A percentile compares a stretch with the other conserved stretches of the same genome.
phyloP scores from a whole-genome alignment of 495 filamentous ascomycete genomes.

The Penicillium herquei region DNA sequence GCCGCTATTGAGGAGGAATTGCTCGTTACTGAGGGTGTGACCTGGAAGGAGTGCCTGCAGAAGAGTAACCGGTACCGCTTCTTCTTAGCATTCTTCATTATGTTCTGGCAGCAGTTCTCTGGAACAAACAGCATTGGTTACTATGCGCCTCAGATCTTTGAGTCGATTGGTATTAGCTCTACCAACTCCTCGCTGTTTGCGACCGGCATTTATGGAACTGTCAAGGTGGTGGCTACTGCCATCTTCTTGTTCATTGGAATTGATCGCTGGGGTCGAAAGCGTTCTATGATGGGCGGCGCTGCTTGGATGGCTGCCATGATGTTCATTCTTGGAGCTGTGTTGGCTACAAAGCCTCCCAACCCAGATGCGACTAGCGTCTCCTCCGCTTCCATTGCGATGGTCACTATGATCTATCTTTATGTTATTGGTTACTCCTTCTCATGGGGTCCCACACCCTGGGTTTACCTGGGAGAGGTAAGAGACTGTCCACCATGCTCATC shows the following conservation, averaged over 20 bases:
- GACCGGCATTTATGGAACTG: slow-evolving; percentile 51
- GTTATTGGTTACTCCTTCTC: slow-evolving; percentile 45
- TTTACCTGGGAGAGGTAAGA: slow-evolving; percentile 50
- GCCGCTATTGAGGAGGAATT: slow-evolving; percentile 42
- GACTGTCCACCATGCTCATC: neutral
- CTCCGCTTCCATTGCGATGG: slow-evolving; percentile 44
- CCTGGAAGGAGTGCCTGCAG: slow-evolving; percentile 39
- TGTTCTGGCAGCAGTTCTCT: slow-evolving; percentile 55
- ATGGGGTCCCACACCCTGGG: slow-evolving; percentile 49
- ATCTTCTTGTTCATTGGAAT: slow-evolving; percentile 66
- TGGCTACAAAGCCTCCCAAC: slow-evolving; percentile 44
- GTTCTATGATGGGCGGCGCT: slow-evolving; percentile 66
- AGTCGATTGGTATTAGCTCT: slow-evolving; percentile 42
- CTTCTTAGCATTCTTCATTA: slow-evolving; percentile 42
- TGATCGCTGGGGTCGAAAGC: slow-evolving; percentile 65
- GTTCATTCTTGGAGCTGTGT: slow-evolving; percentile 77
- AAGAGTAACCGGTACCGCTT: slow-evolving; percentile 43
- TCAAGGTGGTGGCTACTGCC: slow-evolving; percentile 55
- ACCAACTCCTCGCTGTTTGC: slow-evolving; percentile 48
- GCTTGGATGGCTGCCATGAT: slow-evolving; percentile 66
- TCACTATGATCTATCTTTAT: slow-evolving; percentile 56
- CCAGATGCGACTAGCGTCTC: slow-evolving; percentile 25
- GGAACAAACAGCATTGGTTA: slow-evolving; percentile 53
- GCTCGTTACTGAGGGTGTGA: slow-evolving; percentile 35
- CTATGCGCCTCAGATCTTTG: slow-evolving; percentile 53